A percentile compares a stretch with the other conserved stretches of the same genome.
These are phyloP conservation scores for Fusarium xyrophilum DNA, from an alignment of 2,329 filamentous ascomycete genomes.

Conservation along the genomic window DNA sequence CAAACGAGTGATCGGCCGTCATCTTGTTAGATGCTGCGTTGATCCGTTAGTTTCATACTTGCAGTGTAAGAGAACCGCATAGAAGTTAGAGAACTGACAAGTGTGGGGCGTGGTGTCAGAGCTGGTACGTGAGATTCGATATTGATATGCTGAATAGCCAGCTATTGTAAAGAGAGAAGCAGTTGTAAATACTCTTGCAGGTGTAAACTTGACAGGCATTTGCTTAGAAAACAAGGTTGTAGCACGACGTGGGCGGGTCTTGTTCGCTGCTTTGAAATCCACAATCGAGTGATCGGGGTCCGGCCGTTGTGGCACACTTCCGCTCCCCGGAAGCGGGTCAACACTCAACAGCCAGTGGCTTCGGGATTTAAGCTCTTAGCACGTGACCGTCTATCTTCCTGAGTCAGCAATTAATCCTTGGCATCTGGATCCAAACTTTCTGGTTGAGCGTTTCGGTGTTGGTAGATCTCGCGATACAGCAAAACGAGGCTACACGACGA, in stretches of 20 bases:
- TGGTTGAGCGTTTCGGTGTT: slow-evolving; percentile 13
- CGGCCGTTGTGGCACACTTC: slow-evolving; percentile 18
- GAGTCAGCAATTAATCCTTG: slow-evolving; percentile 38
- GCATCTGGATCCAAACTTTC: slow-evolving; percentile 42
- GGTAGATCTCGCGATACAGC: slow-evolving; percentile 33
- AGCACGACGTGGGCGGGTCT: slow-evolving; percentile 22
- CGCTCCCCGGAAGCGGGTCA: slow-evolving; percentile 27
- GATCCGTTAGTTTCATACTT: slow-evolving; percentile 33
- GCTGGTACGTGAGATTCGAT: slow-evolving; percentile 34
- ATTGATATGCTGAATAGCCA: slow-evolving; percentile 43
- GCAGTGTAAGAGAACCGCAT: slow-evolving; percentile 38
- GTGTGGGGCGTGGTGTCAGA: slow-evolving; percentile 32
- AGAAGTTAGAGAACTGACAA: slow-evolving; percentile 31
- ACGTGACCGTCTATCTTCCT: slow-evolving; percentile 35
- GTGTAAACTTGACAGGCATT: slow-evolving; percentile 42
- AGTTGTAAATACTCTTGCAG: slow-evolving; percentile 41
- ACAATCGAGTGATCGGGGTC: slow-evolving; percentile 38
- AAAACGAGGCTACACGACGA: slow-evolving; percentile 29
- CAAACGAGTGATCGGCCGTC: slow-evolving; percentile 55
- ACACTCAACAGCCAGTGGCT: slow-evolving; percentile 24
- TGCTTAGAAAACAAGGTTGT: slow-evolving; percentile 21
- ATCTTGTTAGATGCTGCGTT: slow-evolving; percentile 46
- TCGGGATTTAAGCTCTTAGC: slow-evolving; percentile 18
- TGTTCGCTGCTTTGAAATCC: slow-evolving; percentile 47
- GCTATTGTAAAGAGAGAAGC: slow-evolving; percentile 41